Conservation (phyloP, 164 flowering plant species). For the Dillenia suffruticosa region DNA sequence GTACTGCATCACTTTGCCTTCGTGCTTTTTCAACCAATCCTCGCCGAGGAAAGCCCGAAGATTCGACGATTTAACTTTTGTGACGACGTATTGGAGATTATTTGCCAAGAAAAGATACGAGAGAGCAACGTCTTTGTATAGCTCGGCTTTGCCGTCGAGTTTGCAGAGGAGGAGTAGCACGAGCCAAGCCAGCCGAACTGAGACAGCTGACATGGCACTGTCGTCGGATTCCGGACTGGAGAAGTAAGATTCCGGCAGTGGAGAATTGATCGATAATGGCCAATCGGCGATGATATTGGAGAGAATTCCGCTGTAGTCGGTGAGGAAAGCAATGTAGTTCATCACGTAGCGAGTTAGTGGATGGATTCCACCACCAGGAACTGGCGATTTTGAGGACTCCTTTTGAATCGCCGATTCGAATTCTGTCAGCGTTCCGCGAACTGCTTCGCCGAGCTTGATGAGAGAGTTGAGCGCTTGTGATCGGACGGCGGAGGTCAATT, state of each 20-base stretch:
- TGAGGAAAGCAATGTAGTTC: slow-evolving; percentile 49
- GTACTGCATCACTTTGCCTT: slow-evolving; percentile 36
- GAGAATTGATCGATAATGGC: slow-evolving; percentile 14
- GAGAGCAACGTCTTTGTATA: slow-evolving; percentile 49
- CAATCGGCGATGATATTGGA: slow-evolving; percentile 43
- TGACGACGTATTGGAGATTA: slow-evolving; percentile 61
- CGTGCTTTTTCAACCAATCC: slow-evolving; percentile 49
- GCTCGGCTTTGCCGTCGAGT: slow-evolving; percentile 52
- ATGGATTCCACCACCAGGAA: slow-evolving; percentile 55
- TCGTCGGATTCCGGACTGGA: slow-evolving; percentile 20
- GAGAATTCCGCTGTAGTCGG: slow-evolving; percentile 40
- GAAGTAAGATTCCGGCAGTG: slow-evolving; percentile 40
- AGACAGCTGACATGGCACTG: slow-evolving; percentile 15
- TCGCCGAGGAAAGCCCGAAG: slow-evolving; percentile 43
- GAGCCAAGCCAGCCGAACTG: slow-evolving; percentile 52
- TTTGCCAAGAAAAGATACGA: slow-evolving; percentile 61
- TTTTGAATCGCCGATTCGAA: slow-evolving; percentile 61
- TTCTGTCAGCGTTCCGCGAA: slow-evolving; percentile 35
- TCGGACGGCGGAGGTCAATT: slow-evolving; percentile 37
- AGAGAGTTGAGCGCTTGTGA: slow-evolving; percentile 41
- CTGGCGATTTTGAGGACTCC: slow-evolving; percentile 33
- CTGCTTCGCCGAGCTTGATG: slow-evolving; percentile 46
- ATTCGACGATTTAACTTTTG: slow-evolving; percentile 37
- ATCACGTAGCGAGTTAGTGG: slow-evolving; percentile 64
- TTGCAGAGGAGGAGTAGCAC: slow-evolving; percentile 57